phyloP scores from a whole-genome alignment of 768 basidiomycete species.

The Lyophyllum semitale region DNA sequence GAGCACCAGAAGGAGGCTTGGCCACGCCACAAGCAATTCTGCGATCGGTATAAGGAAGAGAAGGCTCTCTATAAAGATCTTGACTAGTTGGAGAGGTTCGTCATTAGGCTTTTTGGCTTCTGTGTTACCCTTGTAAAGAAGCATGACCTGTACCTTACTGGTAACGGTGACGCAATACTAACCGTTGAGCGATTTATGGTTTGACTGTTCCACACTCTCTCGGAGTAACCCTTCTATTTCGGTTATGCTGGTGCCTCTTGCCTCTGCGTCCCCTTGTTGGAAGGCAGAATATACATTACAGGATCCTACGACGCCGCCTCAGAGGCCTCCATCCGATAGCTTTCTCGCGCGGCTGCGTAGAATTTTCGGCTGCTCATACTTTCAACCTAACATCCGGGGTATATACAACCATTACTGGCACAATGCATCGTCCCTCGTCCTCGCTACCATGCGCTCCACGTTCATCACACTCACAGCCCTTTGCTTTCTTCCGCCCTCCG shows the following conservation, averaged over 20 bases:
- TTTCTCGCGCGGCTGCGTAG: background rate
- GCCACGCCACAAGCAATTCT: slow-evolving; percentile 1
- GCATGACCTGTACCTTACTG: background rate
- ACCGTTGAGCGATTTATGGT: too few species aligned
- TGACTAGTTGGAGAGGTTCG: background rate
- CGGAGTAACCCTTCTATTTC: slow-evolving; percentile 2
- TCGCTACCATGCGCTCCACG: background rate
- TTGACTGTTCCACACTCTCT: background rate
- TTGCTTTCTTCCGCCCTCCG: background rate
- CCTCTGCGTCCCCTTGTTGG: background rate
- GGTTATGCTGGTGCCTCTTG: background rate
- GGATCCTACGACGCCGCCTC: background rate
- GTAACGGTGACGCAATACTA: too few species aligned
- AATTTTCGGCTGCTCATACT: background rate
- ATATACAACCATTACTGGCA: background rate
- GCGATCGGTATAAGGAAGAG: background rate
- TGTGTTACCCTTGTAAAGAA: background rate
- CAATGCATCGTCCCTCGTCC: background rate
- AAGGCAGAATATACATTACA: background rate
- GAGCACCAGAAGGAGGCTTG: slow-evolving; percentile 7
- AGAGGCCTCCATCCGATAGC: background rate
- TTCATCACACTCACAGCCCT: background rate
- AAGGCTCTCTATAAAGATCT: slow-evolving; percentile 2
- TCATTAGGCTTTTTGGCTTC: background rate
- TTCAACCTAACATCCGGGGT: background rate